phyloP scores from a whole-genome alignment of 2,329 filamentous ascomycete species.

The Lachnum nothofagi region DNA sequence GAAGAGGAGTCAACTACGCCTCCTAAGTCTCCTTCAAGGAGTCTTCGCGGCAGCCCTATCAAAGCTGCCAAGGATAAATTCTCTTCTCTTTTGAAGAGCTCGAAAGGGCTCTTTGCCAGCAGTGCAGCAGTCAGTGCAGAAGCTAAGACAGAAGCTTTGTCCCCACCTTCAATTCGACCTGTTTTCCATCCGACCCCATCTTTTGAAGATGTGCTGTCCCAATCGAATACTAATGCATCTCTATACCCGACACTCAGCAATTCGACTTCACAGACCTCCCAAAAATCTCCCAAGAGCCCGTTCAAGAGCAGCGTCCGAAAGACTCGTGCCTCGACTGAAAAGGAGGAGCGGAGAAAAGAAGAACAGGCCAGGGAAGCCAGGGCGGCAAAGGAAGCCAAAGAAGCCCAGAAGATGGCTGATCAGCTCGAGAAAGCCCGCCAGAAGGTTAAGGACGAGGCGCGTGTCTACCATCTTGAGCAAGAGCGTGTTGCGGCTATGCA shows the following conservation, averaged over 20 bases:
- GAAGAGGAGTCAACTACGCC: constrained; percentile 22
- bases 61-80: constrained; percentile 91
- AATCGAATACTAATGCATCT: constrained; percentile 30
- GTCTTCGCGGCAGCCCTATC: constrained; percentile 67
- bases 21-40: constrained; percentile 51
- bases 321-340: constrained; percentile 54
- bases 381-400: constrained; percentile 53
- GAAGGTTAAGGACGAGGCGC: constrained; percentile 65
- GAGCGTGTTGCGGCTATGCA: constrained; percentile 51
- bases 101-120: constrained; percentile 78
- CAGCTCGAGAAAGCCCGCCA: constrained; percentile 62
- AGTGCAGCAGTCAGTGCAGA: constrained; percentile 61
- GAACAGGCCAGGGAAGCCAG: constrained; percentile 60
- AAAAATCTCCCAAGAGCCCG: constrained; percentile 24
- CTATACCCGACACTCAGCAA: constrained; percentile 44
- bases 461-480: constrained; percentile 53
- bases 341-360: constrained; percentile 57
- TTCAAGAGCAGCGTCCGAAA: constrained; percentile 34
- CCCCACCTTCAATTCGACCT: constrained; percentile 47
- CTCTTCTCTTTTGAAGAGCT: constrained; percentile 83
- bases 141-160: constrained; percentile 53
- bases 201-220: constrained; percentile 38
- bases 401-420: constrained; percentile 56
- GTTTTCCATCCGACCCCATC: constrained; percentile 43
- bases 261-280: constrained; percentile 23